Base-by-base conservation (phyloP, 2,329 filamentous ascomycete species). In the Alternaria burnsii region DNA sequence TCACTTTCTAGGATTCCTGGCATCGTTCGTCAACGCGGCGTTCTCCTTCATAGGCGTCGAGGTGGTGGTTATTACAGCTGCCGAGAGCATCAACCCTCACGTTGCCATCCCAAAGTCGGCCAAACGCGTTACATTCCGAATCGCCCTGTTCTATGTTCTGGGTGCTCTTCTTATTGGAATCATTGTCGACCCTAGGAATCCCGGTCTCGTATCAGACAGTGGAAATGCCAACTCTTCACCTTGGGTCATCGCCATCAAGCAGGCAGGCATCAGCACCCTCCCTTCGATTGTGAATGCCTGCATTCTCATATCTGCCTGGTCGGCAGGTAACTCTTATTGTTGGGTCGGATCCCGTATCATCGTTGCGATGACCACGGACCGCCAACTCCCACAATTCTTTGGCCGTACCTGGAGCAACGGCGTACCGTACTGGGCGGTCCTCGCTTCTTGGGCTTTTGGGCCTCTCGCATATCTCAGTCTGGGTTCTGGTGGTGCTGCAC, bases 401-500 rank as follows among this genome's bases (percentile, higher is more conserved):
- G 62, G 62, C 3, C 63, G 65, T 65, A 69, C 65, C 18, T 82
- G 81, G 64, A 88, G 91, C 70, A 82, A 83, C 12, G 88, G 88
- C 67, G 85, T 94, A 0, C 91, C 91, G 0, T 91, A 90, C 75
- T 90, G 88, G 67, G 90, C 93, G 12, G 69, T 79, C 1, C 75
- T 88, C 18, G 76, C 85, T 1, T 86, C 94, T 61, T 85, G 88
- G 4, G 80, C 91, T 0, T 62, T 69, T 14, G 57, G 55, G 0
- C 68, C 63, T 11, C 81, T 94, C 4, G 85, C 88, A 2, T 94
- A 92, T 76, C 81, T 93, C 44, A 89, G 93, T 76, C 84, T 94
- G n/a, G 88, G 86, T 10, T 83, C 86, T 58, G 83, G 84, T 52
- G 84, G 87, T 0, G 85, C 46, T 0, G 46, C 46, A 1, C 30